Conservation (phyloP, 2,329 filamentous ascomycete genomes). For the Teratosphaeria pseudoeucalypti region DNA sequence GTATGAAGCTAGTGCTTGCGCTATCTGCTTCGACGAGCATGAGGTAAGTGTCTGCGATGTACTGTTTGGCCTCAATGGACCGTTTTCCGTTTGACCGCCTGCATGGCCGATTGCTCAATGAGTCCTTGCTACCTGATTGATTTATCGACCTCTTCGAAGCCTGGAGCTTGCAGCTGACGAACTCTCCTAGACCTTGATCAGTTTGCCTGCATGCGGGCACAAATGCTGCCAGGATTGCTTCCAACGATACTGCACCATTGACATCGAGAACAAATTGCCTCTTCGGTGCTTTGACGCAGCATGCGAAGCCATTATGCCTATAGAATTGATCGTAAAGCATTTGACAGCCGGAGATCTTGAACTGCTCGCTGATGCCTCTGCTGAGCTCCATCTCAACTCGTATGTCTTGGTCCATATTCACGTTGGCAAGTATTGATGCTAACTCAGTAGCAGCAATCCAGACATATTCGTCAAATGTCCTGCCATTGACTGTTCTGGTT, state of each 20-base stretch:
- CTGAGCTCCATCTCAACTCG: background rate
- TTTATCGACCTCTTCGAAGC: background rate
- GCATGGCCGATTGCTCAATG: background rate
- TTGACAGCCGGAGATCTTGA: background rate
- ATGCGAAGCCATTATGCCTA: background rate
- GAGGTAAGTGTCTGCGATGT: background rate
- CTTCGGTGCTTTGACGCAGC: conserved; percentile 1
- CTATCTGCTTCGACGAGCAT: conserved; percentile 1
- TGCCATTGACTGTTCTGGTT: conserved; percentile 1
- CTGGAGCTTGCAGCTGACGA: background rate
- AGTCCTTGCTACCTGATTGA: background rate
- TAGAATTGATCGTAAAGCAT: background rate
- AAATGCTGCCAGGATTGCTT: conserved; percentile 6
- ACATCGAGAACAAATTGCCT: background rate
- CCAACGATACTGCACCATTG: conserved; percentile 1
- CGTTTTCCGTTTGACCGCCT: background rate
- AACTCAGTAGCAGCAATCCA: background rate
- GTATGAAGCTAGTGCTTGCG: background rate
- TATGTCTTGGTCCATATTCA: background rate
- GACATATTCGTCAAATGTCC: conserved; percentile 2
- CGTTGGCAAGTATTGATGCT: background rate
- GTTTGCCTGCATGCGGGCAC: conserved; percentile 2
- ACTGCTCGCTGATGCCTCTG: background rate
- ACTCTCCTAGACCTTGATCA: background rate
- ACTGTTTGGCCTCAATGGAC: background rate